These are phyloP conservation scores for Penicillium fimorum DNA, from an alignment of 495 filamentous ascomycete species.

Conservation along the genomic window DNA sequence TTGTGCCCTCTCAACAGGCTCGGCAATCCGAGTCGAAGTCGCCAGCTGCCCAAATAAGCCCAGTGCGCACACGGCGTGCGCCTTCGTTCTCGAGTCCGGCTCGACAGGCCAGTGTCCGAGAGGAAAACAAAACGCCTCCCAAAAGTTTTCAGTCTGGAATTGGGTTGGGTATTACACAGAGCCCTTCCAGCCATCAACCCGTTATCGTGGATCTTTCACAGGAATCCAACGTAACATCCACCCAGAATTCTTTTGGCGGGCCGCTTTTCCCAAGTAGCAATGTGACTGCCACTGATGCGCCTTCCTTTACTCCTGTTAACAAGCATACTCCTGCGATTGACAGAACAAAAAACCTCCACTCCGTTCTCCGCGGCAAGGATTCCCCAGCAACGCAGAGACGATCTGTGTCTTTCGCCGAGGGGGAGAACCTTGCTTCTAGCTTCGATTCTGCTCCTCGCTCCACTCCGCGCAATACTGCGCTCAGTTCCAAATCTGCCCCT, in stretches of 20 bases:
- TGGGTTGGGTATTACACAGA: slow-evolving; percentile 34
- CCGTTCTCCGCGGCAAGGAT: slow-evolving; percentile 28
- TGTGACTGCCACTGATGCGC: neutral
- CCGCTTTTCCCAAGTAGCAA: slow-evolving; percentile 3
- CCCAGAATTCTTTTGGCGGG: slow-evolving; percentile 1
- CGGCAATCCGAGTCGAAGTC: neutral
- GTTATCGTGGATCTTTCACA: neutral
- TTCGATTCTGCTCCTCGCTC: slow-evolving; percentile 6
- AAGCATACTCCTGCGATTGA: slow-evolving; percentile 10
- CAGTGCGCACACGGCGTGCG: slow-evolving; percentile 13
- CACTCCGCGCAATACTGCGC: slow-evolving; percentile 3
- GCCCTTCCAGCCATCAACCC: slow-evolving; percentile 22
- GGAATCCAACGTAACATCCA: slow-evolving; percentile 2
- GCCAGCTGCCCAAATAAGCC: neutral
- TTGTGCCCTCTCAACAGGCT: neutral
- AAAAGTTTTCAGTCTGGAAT: slow-evolving; percentile 13
- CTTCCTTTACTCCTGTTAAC: neutral
- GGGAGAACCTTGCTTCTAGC: slow-evolving; percentile 14
- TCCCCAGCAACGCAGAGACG: slow-evolving; percentile 20
- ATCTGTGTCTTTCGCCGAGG: slow-evolving; percentile 31
- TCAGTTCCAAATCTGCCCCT: neutral
- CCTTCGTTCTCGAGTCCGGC: slow-evolving; percentile 28
- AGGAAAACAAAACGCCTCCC: neutral
- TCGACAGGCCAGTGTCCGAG: slow-evolving; percentile 21
- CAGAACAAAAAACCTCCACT: slow-evolving; percentile 19